Evolutionary conservation across 2,329 filamentous ascomycete species (phyloP), one percentile per base, ranked within the genome.

Genomic region (Didymella segeticola): DNA sequence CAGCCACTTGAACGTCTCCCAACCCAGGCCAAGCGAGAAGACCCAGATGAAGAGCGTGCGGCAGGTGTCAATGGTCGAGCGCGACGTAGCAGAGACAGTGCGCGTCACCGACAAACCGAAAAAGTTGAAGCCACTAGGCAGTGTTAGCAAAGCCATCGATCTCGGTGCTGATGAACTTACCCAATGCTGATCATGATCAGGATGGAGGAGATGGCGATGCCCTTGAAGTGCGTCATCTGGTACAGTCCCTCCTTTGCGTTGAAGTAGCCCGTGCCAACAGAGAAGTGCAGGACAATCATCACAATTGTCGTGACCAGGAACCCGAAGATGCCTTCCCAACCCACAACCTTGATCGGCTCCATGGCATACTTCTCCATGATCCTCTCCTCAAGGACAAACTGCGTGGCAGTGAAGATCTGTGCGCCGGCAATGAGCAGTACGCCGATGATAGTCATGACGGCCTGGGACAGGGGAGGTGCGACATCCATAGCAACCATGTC

Each of bases 41-140:
- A 99, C 83, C 95, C 95, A 99, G 77, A 99, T 98, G 78, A 99
- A 98, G 1, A 99, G 84, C 0, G 95, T 99, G 33, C 93, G 87
- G 81, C 93, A 98, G 1, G 95, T 99, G 75, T 99, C 95, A 67
- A 99, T 98, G 26, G 93, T 98, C 26, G 91, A 96, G 57, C 95
- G 87, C 1, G 93, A 91, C 0, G 95, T 99, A 10, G 95, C 95
- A 59, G 90, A 96, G 62, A 99, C 91, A 58, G 79, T 87, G 56
- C 91, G 86, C 1, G 95, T 99, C 8, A 99, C 93, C 0, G 90
- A 95, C 9, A 99, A 84, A 7, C 95, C 95, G 75, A 99, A 99
- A 81, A 96, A 99, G 79, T 99, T 99, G 84, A 98, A 99, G 47
- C 93, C 93, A 60, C 91, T 96, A 55, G 23, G 22, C 34, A 17